These are phyloP conservation scores for Naganishia sp. DNA, from an alignment of 1,284 basidiomycete genomes.

Conservation along the genomic window DNA sequence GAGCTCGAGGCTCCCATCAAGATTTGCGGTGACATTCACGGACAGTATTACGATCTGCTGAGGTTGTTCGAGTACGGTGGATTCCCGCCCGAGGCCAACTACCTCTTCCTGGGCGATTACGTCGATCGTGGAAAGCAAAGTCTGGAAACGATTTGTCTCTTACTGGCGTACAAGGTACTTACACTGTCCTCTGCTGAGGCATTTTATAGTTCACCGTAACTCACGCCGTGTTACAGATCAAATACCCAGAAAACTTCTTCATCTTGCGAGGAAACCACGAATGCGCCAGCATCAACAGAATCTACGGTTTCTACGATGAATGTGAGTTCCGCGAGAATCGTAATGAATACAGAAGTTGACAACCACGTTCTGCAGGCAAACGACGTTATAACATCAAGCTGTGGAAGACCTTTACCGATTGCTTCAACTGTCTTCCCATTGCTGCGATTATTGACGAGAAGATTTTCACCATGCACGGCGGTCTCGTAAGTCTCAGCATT, in stretches of 20 bases:
- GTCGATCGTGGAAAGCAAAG: slow-evolving; percentile 65
- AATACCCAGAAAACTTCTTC: slow-evolving; percentile 67
- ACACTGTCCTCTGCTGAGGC: neutral
- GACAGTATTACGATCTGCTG: slow-evolving; percentile 64
- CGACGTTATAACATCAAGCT: slow-evolving; percentile 66
- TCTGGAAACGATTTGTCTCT: slow-evolving; percentile 62
- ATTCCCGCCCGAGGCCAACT: slow-evolving; percentile 65
- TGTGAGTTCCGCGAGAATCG: slow-evolving; percentile 48
- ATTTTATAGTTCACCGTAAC: slow-evolving; percentile 15
- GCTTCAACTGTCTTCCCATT: slow-evolving; percentile 67
- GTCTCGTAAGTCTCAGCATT: slow-evolving; percentile 42
- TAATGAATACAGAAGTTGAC: slow-evolving; percentile 18
- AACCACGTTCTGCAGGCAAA: slow-evolving; percentile 54
- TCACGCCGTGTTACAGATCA: slow-evolving; percentile 54
- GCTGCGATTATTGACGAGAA: slow-evolving; percentile 66
- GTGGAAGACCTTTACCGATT: slow-evolving; percentile 67
- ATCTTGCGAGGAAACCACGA: slow-evolving; percentile 65
- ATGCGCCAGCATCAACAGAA: slow-evolving; percentile 63
- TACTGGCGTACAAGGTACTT: slow-evolving; percentile 57
- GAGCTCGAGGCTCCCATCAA: slow-evolving; percentile 66
- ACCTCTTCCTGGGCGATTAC: slow-evolving; percentile 65
- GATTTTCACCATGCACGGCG: slow-evolving; percentile 61
- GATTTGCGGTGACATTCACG: slow-evolving; percentile 66
- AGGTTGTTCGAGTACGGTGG: slow-evolving; percentile 64
- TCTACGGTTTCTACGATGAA: slow-evolving; percentile 66